Evolutionary conservation across 257 asterid genomes (phyloP).

Genomic region (Sherardia arvensis): DNA sequence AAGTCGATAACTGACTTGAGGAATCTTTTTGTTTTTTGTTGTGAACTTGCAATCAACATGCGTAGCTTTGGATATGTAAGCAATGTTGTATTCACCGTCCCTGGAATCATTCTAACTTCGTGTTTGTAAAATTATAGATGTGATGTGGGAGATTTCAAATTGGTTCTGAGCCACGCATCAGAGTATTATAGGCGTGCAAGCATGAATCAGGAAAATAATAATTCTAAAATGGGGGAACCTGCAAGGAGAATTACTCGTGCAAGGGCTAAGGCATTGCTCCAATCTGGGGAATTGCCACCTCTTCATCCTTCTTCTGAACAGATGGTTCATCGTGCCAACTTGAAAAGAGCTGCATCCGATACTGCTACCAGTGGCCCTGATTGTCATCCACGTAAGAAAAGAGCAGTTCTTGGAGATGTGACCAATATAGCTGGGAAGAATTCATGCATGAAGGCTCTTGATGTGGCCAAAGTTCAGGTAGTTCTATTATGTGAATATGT

Average conservation of each 20-base stretch:
- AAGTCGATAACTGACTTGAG: not conserved
- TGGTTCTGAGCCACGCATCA: slow-evolving; percentile 20
- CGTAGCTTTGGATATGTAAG: not conserved
- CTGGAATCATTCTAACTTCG: slow-evolving; percentile 10
- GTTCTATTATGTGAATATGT: not conserved
- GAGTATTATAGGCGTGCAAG: slow-evolving; percentile 32
- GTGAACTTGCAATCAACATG: not conserved
- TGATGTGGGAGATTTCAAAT: slow-evolving; percentile 26
- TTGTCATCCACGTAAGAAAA: slow-evolving; percentile 46
- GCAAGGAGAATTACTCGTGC: slow-evolving; percentile 64
- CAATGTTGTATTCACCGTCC: not conserved
- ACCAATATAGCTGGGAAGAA: slow-evolving; percentile 52
- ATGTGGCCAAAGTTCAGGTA: slow-evolving; percentile 49
- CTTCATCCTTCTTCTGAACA: slow-evolving; percentile 47
- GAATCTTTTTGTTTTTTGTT: not conserved
- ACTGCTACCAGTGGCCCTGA: slow-evolving; percentile 24
- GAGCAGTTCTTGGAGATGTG: slow-evolving; percentile 79
- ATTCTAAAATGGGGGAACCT: slow-evolving; percentile 32
- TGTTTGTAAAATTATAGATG: slow-evolving; percentile 32
- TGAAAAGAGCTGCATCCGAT: slow-evolving; percentile 59
- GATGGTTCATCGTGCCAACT: slow-evolving; percentile 33
- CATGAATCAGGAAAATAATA: slow-evolving; percentile 50
- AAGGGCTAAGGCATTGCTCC: slow-evolving; percentile 53
- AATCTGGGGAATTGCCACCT: slow-evolving; percentile 65
- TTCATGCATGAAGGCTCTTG: slow-evolving; percentile 36